Conservation (phyloP, 2,329 filamentous ascomycete genomes). For the Parafenestella ontariensis region DNA sequence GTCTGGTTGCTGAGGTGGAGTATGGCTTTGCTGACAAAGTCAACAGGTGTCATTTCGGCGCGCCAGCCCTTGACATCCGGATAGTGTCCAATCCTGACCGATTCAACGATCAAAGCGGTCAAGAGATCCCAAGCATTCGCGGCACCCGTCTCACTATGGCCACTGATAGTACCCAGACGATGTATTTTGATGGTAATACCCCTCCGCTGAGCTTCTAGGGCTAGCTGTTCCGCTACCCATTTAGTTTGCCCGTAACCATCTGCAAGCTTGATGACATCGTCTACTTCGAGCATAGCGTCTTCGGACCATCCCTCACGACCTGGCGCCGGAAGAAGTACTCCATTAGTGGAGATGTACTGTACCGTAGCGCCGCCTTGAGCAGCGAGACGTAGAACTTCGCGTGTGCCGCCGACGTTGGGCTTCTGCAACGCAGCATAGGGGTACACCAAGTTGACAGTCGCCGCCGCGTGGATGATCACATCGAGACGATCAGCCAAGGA, state of each 20-base stretch:
- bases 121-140: slow-evolving; percentile 81
- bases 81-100: slow-evolving; percentile 72
- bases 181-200: slow-evolving; percentile 75
- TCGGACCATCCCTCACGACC: slow-evolving; percentile 72
- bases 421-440: slow-evolving; percentile 78
- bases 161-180: slow-evolving; percentile 78
- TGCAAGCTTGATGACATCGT: slow-evolving; percentile 71
- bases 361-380: slow-evolving; percentile 72
- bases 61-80: slow-evolving; percentile 78
- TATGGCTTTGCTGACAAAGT: slow-evolving; percentile 79
- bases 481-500: slow-evolving; percentile 70
- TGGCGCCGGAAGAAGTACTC: slow-evolving; percentile 72
- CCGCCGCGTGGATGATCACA: slow-evolving; percentile 78
- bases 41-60: slow-evolving; percentile 83
- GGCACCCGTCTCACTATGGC: slow-evolving; percentile 76
- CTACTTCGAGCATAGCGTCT: slow-evolving; percentile 69
- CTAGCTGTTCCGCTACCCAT: slow-evolving; percentile 80
- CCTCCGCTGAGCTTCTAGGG: slow-evolving; percentile 71
- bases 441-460: slow-evolving; percentile 77
- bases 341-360: slow-evolving; percentile 82
- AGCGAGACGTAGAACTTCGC: slow-evolving; percentile 75
- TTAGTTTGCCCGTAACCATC: slow-evolving; percentile 83
- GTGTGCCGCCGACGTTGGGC: slow-evolving; percentile 80
- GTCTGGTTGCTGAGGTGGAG: slow-evolving; percentile 71
- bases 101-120: slow-evolving; percentile 78